These are phyloP conservation scores for Aphanomyces astaci DNA, from an alignment of 352 stramenopile species.

Conservation along the genomic window DNA sequence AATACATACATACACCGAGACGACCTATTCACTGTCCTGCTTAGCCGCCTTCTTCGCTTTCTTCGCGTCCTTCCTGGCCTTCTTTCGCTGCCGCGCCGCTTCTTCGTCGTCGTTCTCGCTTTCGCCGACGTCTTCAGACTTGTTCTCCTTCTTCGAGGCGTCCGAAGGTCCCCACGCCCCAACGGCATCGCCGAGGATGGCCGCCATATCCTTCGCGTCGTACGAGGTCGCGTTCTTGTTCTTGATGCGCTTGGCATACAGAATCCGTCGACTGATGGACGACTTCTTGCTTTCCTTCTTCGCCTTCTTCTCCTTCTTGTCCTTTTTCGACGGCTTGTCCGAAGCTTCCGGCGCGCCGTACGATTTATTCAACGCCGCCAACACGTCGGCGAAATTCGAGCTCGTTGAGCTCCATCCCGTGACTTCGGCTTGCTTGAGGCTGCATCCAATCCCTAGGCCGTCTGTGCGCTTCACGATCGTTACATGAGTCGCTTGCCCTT, in stretches of 20 bases:
- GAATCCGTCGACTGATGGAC: conserved; percentile 55
- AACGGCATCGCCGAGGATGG: conserved; percentile 65
- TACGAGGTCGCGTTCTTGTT: conserved; percentile 86
- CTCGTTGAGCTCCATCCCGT: conserved; percentile 79
- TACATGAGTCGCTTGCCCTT: conserved; percentile 81
- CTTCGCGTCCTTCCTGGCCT: conserved; percentile 20
- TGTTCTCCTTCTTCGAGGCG: neutral
- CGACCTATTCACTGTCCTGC: neutral
- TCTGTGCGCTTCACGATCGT: conserved; percentile 83
- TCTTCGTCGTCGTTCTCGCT: conserved; percentile 6
- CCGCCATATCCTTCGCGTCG: conserved; percentile 71
- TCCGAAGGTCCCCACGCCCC: conserved; percentile 28
- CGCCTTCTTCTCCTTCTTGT: conserved; percentile 46
- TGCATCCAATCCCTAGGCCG: conserved; percentile 87
- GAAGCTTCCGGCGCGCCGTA: conserved; percentile 43
- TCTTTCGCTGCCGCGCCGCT: conserved; percentile 15
- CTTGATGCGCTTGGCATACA: conserved; percentile 70
- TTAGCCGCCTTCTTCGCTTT: conserved; percentile 18
- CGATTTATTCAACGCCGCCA: conserved; percentile 78
- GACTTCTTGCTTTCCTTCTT: conserved; percentile 45
- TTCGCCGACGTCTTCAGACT: neutral
- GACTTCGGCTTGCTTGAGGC: conserved; percentile 81
- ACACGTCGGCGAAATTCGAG: conserved; percentile 70
- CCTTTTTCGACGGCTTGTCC: conserved; percentile 53
- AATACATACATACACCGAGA: neutral